Evolutionary conservation across 371 early-diverging fungal genomes (phyloP), one percentile per base, ranked within the genome.

Genomic region (Coemansia sp.): DNA sequence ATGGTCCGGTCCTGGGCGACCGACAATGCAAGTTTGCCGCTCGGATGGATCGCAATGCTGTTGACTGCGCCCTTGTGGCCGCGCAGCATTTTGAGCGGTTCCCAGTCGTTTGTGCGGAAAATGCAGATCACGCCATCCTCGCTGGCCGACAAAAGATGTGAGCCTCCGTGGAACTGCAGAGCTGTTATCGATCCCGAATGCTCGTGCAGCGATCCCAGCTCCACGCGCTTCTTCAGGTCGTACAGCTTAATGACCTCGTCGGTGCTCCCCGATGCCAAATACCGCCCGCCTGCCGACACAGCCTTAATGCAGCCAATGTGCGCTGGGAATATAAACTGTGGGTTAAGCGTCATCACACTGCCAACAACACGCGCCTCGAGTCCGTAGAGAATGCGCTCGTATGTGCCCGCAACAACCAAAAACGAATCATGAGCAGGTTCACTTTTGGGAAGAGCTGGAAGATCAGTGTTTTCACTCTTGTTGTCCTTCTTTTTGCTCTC

Each of bases 71-170:
- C 86, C 88, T 87, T 90, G 85, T 97, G 98, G n/a, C 95, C 97
- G 67, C 88, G 90, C 39, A 97, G 82, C 42, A 85, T 87, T 78
- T 92, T 94, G 63, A 98, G 84, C 54, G 87, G 86, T 75, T 95
- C 97, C 99, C 99, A 98, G 79, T 97, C 99, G 72, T 90, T 91
- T 42, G 93, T 88, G 71, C 98, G 84, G 84, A 91, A 93, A 48
- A 98, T 85, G 54, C 89, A 88, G 24, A 98, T 85, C 1, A 84
- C 83, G 47, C 94, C 93, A 79, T 96, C 97, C 42, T 94, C 96
- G 64, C 91, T 88, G 42, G 90, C 91, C 26, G 93, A 88, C 10
- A 98, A 77, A 85, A 98, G 84, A 66, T 97, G 95, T 0, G 88
- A 82, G 68, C 85, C 88, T 27, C 86, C 84, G 78, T 88, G 89